These are phyloP conservation scores for Leccinum incarnatum DNA, from an alignment of 768 basidiomycete genomes.

Conservation along the genomic window DNA sequence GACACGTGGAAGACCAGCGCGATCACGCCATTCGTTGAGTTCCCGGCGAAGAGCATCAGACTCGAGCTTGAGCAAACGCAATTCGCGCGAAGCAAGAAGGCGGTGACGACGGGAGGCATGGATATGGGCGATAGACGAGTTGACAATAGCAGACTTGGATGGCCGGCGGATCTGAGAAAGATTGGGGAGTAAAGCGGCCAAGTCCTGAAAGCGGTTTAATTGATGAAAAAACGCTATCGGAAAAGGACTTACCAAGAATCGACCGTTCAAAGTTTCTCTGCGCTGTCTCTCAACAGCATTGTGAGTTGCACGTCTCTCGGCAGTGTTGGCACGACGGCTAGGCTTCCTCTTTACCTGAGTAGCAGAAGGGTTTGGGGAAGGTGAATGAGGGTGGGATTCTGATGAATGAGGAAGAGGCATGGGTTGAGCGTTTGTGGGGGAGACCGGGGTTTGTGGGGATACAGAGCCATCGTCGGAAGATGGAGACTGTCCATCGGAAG, in stretches of 20 bases:
- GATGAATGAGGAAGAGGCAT: slow-evolving; percentile 35
- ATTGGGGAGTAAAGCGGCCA: slow-evolving; percentile 88
- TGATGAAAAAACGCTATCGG: slow-evolving; percentile 9
- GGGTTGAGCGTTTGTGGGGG: slow-evolving; percentile 35
- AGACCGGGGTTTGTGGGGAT: slow-evolving; percentile 48
- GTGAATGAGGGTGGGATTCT: slow-evolving; percentile 25
- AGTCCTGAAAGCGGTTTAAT: slow-evolving; percentile 52
- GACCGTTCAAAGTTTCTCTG: slow-evolving; percentile 87
- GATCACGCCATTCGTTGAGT: slow-evolving; percentile 90
- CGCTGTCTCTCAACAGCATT: slow-evolving; percentile 96
- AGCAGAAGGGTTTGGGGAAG: slow-evolving; percentile 20
- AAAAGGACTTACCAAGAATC: slow-evolving; percentile 70
- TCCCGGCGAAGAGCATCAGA: slow-evolving; percentile 85
- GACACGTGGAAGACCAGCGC: slow-evolving; percentile 64
- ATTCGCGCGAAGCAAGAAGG: slow-evolving; percentile 74
- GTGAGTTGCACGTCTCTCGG: slow-evolving; percentile 93
- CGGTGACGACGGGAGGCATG: slow-evolving; percentile 81
- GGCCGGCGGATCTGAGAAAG: slow-evolving; percentile 90
- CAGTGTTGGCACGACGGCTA: slow-evolving; percentile 88
- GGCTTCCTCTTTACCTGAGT: slow-evolving; percentile 75
- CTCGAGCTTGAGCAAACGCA: slow-evolving; percentile 76
- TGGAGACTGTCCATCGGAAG: slow-evolving; percentile 39
- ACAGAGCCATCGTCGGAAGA: slow-evolving; percentile 42
- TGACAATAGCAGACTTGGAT: slow-evolving; percentile 95
- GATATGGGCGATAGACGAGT: slow-evolving; percentile 88